phyloP scores from a whole-genome alignment of 192 early-diverging fungal genomes.

The Umbelopsis ramanniana region DNA sequence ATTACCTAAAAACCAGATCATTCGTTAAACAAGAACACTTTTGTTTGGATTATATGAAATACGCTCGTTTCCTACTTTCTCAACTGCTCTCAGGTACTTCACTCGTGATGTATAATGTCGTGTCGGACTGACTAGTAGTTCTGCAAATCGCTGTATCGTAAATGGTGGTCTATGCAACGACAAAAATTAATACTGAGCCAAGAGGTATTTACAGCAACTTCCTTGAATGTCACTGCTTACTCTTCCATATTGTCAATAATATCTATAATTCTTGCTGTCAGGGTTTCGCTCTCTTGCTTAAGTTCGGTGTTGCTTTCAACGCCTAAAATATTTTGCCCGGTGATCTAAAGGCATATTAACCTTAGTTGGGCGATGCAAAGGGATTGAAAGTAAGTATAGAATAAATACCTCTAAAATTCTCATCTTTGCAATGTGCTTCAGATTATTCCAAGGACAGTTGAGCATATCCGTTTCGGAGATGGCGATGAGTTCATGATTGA shows the following conservation, averaged over 20 bases:
- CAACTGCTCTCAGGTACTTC: slow-evolving; percentile 16
- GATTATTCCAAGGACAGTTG: neutral
- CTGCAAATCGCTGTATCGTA: slow-evolving; percentile 16
- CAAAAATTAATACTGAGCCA: too few species aligned
- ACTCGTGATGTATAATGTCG: slow-evolving; percentile 16
- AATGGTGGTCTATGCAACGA: neutral
- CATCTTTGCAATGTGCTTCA: neutral
- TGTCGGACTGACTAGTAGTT: slow-evolving; percentile 3
- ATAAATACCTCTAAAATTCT: slow-evolving; percentile 6
- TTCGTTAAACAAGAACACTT: neutral
- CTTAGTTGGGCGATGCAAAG: neutral
- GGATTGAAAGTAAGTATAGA: neutral
- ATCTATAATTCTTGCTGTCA: slow-evolving; percentile 10
- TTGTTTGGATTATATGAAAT: neutral
- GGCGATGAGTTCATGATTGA: slow-evolving; percentile 2
- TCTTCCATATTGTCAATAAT: slow-evolving; percentile 10
- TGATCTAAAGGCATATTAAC: neutral
- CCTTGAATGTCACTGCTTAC: neutral
- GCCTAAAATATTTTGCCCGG: neutral
- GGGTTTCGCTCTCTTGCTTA: neutral
- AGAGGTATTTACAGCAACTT: too few species aligned
- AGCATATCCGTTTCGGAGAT: slow-evolving; percentile 8
- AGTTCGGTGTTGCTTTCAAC: slow-evolving; percentile 1
- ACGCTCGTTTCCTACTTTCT: neutral
- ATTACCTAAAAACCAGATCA: neutral